Evolutionary conservation across 1,284 basidiomycete genomes (phyloP).

Genomic region (Sporisorium scitamineum): DNA sequence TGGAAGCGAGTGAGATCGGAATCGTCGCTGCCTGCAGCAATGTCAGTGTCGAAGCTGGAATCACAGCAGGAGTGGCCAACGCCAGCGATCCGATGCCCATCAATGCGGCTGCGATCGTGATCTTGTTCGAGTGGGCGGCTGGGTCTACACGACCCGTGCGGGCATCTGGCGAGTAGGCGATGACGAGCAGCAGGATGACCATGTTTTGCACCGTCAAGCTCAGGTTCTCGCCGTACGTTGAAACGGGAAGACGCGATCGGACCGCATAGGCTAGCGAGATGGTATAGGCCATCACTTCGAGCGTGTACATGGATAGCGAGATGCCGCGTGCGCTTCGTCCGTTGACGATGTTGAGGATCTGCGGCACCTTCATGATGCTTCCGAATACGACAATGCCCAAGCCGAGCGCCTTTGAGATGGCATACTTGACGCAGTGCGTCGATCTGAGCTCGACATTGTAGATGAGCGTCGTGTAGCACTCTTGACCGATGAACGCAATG

Average conservation of each 20-base stretch:
- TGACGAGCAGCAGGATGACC: conserved; percentile 66
- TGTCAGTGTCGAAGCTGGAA: conserved; percentile 49
- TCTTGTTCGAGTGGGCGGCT: conserved; percentile 46
- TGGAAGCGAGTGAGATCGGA: conserved; percentile 65
- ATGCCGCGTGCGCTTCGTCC: conserved; percentile 83
- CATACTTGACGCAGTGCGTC: conserved; percentile 86
- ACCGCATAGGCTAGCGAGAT: conserved; percentile 85
- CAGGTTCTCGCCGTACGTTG: conserved; percentile 80
- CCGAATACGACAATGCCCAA: conserved; percentile 93
- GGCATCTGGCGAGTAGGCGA: conserved; percentile 56
- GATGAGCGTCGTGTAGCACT: conserved; percentile 90
- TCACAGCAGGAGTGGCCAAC: conserved; percentile 53
- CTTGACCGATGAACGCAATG: conserved; percentile 79
- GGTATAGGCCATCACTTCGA: conserved; percentile 84
- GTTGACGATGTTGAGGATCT: conserved; percentile 75
- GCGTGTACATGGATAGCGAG: conserved; percentile 72
- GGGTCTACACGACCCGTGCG: conserved; percentile 37
- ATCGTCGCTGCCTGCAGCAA: conserved; percentile 65
- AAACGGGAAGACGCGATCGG: conserved; percentile 87
- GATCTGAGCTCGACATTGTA: conserved; percentile 89
- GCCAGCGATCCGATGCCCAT: conserved; percentile 82
- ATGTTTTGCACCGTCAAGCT: conserved; percentile 68
- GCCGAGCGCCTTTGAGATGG: conserved; percentile 90
- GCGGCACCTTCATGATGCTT: conserved; percentile 94
- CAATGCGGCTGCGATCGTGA: conserved; percentile 78